Conservation (phyloP, 2,329 filamentous ascomycete species). For the Simplicillium aogashimaense region DNA sequence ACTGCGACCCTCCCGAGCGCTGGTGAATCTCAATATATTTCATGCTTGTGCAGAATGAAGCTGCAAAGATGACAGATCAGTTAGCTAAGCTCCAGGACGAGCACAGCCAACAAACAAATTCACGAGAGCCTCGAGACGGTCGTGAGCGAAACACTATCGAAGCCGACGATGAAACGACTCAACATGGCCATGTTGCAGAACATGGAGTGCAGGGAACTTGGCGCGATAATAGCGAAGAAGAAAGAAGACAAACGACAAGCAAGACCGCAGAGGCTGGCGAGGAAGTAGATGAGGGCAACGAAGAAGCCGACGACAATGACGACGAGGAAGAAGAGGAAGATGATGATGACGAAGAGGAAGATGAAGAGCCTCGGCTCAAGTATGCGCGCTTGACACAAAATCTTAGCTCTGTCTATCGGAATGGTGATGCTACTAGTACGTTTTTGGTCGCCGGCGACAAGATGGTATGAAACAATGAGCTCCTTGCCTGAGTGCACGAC, state of each 20-base stretch:
- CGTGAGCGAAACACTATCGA: not conserved
- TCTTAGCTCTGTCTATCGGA: slow-evolving; percentile 74
- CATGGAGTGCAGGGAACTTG: slow-evolving; percentile 10
- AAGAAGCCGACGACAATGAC: slow-evolving; percentile 43
- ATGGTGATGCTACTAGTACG: slow-evolving; percentile 87
- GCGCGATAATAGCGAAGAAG: not conserved
- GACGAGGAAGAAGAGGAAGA: slow-evolving; percentile 36
- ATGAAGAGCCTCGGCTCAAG: slow-evolving; percentile 91
- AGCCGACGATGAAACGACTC: slow-evolving; percentile 5
- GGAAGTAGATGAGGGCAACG: slow-evolving; percentile 63
- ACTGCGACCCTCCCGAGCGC: too few species aligned
- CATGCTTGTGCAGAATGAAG: slow-evolving; percentile 15
- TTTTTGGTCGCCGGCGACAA: slow-evolving; percentile 92
- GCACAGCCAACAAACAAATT: slow-evolving; percentile 4
- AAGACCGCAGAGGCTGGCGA: slow-evolving; percentile 20
- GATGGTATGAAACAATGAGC: slow-evolving; percentile 54
- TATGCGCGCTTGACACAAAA: slow-evolving; percentile 80
- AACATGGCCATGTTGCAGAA: slow-evolving; percentile 22
- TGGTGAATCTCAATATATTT: too few species aligned
- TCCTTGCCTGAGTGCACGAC: slow-evolving; percentile 1
- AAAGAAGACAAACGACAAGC: slow-evolving; percentile 14
- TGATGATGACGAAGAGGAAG: slow-evolving; percentile 72
- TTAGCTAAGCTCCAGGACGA: slow-evolving; percentile 22
- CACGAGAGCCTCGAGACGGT: slow-evolving; percentile 5
- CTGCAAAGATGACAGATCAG: slow-evolving; percentile 30